Base-by-base conservation (phyloP, 805 yeast species). In the Ogataea allantospora region DNA sequence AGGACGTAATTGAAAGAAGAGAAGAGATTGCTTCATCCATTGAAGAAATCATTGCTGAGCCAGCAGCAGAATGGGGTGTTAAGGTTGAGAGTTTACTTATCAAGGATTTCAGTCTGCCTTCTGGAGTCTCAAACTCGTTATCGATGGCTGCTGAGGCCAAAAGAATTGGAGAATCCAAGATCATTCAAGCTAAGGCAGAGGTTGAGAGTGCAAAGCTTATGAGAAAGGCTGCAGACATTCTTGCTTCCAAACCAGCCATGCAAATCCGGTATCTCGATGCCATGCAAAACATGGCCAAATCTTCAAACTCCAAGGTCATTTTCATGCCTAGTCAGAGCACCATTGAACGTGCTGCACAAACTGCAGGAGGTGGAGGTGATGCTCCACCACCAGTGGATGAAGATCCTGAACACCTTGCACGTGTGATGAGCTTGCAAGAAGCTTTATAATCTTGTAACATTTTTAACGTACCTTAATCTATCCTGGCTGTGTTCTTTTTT, bases 231-330 rank as follows among this genome's bases (percentile, higher is more conserved):
- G 86, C 88, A 36, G 87, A 81, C 59, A 79, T 81, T 42, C 71
- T 81, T 53, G 82, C 83, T 30, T 77, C 84, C 26, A 79, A 80
- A 48, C 77, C 87, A 10, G 88, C 88, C 19, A 79, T 81, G 84
- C 88, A 81, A 65, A 81, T 81, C 57, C 67, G 88, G 60, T 81
- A 81, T 55, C 69, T 81, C 60, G 88, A 81, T 51, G 88, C 88
- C n/a, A 77, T 81, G 78, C 86, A 80, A 62, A 68, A 66, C 44
- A 81, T 81, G 87, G 83, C 86, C 23, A 75, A 65, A 45, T 54
- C 70, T 35, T 65, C 86, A 1, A 72, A 74, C 42, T 63, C 84
- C n/a, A 77, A 80, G 60, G 88, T 81, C 36, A 80, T 81, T 20
- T 81, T 81, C 59, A 81, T 81, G 87, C 88, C 88, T 5, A 58